Base-by-base conservation (phyloP, 768 basidiomycete species). In the Trametes villosa region DNA sequence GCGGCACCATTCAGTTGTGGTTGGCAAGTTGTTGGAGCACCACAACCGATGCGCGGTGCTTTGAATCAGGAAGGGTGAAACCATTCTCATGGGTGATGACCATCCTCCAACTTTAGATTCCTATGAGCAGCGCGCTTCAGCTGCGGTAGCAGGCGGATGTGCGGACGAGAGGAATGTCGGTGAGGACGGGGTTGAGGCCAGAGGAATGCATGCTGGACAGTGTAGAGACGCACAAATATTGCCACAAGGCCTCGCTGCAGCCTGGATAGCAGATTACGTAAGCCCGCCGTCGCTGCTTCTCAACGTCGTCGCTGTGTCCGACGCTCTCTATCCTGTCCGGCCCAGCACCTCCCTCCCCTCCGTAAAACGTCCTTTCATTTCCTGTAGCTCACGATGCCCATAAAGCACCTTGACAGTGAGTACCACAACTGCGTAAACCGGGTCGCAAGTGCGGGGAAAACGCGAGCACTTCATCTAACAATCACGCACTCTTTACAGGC, bases 331-430 rank as follows among this genome's bases (percentile, higher is more conserved):
- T 38, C 38, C 38, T 49, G 38, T 38, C 50, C 56, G 26, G 36
- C 42, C 56, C 38, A 40, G 26, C 44, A 48, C 47, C 46, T 49
- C 26, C 40, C 36, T 29, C 27, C 9, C 31, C 26, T 42, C 46
- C 41, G 29, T 47, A 51, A 63, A 63, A 63, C 50, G 9, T 47
- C 18, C 40, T 22, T 27, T 26, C 24, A 53, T 18, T 22, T 42
- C 36, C 54, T 18, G 56, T 58, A 53, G 57, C 42, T n/a, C 13
- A 45, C 74, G 67, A 92, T 93, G 91, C 83, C 91, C 72, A 87
- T 92, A 74, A 92, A 92, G 71, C 84, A 92, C 72, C 79, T 93
- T 51, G 91, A 93, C 79, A 86, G 91, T 92, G 69, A 77, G 88
- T 45, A 53, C 62, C 38, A 4, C 15, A 17, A 29, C 41, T 62